phyloP scores from a whole-genome alignment of 306 rosid genomes.

The Trifolium repens region DNA sequence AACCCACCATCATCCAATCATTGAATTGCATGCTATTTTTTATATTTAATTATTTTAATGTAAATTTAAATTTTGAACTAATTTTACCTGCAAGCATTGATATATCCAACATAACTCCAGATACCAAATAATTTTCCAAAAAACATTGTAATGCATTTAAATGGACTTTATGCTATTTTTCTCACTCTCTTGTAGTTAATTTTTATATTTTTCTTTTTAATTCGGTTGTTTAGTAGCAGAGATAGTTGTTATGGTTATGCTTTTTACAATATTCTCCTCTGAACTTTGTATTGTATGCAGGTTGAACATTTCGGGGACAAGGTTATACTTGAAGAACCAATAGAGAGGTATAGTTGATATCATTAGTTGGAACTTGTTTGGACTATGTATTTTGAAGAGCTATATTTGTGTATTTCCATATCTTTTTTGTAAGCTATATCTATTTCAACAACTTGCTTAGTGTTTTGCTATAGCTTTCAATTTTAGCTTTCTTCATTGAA shows the following conservation, averaged over 20 bases:
- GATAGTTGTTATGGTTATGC: conserved; percentile 12
- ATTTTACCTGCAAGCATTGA: too few species aligned
- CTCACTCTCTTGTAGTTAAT: neutral
- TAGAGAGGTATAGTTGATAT: conserved; percentile 73
- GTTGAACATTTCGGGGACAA: conserved; percentile 79
- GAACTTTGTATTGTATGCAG: conserved; percentile 48
- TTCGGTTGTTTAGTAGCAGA: conserved; percentile 24
- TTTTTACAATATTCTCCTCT: neutral
- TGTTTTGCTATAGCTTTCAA: conserved; percentile 4
- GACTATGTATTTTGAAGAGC: conserved; percentile 31
- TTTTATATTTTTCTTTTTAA: conserved; percentile 14
- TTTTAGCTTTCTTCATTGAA: neutral
- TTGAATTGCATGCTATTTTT: too few species aligned
- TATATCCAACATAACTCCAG: too few species aligned
- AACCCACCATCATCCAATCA: too few species aligned
- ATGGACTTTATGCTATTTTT: neutral
- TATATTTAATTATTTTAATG: too few species aligned
- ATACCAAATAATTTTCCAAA: too few species aligned
- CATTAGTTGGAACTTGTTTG: conserved; percentile 26
- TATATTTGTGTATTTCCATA: conserved; percentile 18
- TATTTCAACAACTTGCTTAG: conserved; percentile 15
- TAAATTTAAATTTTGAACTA: too few species aligned
- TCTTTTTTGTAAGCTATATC: conserved; percentile 4
- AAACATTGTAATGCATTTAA: neutral
- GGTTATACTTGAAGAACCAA: conserved; percentile 85